Conservation (phyloP, 176 grass and related monocot species). For the Zizania latifolia region DNA sequence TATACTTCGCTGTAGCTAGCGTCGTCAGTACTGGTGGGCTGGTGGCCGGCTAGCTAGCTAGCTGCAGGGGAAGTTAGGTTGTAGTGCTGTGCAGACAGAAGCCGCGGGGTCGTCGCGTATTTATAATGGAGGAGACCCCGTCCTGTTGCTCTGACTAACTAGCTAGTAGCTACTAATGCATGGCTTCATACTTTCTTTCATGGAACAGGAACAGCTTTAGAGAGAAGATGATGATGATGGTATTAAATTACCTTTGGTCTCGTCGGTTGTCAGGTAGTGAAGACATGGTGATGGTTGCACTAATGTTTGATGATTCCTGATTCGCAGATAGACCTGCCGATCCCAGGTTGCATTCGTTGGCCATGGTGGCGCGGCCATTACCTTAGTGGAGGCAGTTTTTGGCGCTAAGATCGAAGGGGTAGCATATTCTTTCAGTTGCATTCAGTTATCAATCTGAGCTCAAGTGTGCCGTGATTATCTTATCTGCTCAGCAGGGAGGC, state of each 20-base stretch:
- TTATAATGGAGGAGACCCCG: conserved; percentile 20
- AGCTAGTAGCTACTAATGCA: too few species aligned
- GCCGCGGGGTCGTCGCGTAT: conserved; percentile 26
- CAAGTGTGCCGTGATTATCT: neutral
- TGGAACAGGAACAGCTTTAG: neutral
- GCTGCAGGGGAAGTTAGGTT: neutral
- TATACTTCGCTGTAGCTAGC: neutral
- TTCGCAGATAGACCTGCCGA: conserved; percentile 30
- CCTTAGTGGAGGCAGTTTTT: neutral
- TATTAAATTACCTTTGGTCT: conserved; percentile 18
- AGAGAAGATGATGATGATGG: neutral
- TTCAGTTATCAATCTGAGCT: neutral
- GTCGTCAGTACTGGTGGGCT: neutral
- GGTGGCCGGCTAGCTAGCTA: too few species aligned
- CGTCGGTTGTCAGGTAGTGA: conserved; percentile 22
- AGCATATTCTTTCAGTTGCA: neutral
- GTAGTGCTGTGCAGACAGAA: conserved; percentile 7
- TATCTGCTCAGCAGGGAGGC: neutral
- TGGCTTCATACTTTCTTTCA: neutral
- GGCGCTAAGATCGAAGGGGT: neutral
- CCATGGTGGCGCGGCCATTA: conserved; percentile 30
- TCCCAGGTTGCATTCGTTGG: neutral
- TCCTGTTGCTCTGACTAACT: neutral
- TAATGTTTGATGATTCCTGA: conserved; percentile 18
- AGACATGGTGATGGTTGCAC: conserved; percentile 29